Evolutionary conservation across 2,329 filamentous ascomycete genomes (phyloP).

Genomic region (Orbilia brochopaga): DNA sequence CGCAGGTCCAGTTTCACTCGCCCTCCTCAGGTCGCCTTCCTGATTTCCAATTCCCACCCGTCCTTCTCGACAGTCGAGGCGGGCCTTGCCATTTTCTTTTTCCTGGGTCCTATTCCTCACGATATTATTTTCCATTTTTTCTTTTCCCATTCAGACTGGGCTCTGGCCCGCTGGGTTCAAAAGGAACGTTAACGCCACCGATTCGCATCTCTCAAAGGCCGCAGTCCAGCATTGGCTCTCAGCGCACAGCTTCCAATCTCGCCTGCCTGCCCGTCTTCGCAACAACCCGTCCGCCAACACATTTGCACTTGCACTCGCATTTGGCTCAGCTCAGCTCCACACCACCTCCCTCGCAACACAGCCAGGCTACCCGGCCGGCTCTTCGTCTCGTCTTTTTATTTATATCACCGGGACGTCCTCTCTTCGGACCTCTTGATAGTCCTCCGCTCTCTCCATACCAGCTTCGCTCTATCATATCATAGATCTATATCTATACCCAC

Average conservation of each 20-base stretch:
- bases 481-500: neutral
- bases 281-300: slow-evolving; percentile 5
- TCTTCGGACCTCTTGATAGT: neutral
- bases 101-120: neutral
- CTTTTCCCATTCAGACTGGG: neutral
- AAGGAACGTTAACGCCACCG: slow-evolving; percentile 5
- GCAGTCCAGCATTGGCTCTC: slow-evolving; percentile 1
- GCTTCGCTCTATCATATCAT: neutral
- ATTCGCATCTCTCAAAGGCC: neutral
- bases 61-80: neutral
- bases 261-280: slow-evolving; percentile 1
- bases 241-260: neutral
- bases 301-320: neutral
- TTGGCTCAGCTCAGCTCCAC: slow-evolving; percentile 13
- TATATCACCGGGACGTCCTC: slow-evolving; percentile 4
- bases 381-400: neutral
- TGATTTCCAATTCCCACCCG: neutral
- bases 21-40: neutral
- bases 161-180: neutral
- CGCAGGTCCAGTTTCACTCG: neutral
- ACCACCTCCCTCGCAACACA: slow-evolving; percentile 7
- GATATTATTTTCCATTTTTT: neutral
- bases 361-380: neutral
- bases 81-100: neutral
- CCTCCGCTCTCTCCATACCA: slow-evolving; percentile 5